Evolutionary conservation across 306 rosid genomes (phyloP), one percentile per base, ranked within the genome.

Genomic region (Corylus heterophylla): DNA sequence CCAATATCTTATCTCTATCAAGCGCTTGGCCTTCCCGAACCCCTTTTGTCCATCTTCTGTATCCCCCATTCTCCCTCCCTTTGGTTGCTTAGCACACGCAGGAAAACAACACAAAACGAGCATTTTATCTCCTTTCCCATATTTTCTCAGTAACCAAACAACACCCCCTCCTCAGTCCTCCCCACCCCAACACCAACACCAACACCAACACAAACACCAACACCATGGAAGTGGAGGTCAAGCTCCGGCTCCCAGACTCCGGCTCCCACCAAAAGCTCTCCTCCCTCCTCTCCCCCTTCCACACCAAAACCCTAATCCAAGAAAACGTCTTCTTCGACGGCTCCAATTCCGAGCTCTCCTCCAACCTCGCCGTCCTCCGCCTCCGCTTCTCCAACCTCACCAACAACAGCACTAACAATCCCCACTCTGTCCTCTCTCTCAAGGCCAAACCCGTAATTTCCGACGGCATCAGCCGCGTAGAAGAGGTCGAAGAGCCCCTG

Each of bases 241-340:
- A 88, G 83, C 90, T 90, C 54, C 79, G 83, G 37, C 91, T 90
- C 67, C 76, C 80, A 17, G 89, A 86, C 81, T 76, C 90, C 13
- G 9, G 52, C 47, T 55, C 89, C 17, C 94, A 88, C 87, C 88
- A 90, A 77, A 90, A 83, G 50, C 89, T 90, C 80, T 82, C 88
- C 52, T 67, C 81, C 72, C 52, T 88, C 50, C 92, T 90, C 72
- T 59, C 85, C 2, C 88, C 90, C 3, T 90, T 86, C 79, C 90
- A 88, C 84, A 17, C 72, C 81, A 49, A 84, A 72, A 90, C 91
- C 44, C 55, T 74, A 1, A 54, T 86, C 82, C 92, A 90, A 88
- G 90, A 90, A 20, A 88, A 88, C 88, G 22, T 88, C 70, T 90
- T 90, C 83, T 88, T 90, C 76, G 90, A 90, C 61, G 94, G 92